phyloP scores from a whole-genome alignment of 140 eudicot species.

The Oenanthe javanica region DNA sequence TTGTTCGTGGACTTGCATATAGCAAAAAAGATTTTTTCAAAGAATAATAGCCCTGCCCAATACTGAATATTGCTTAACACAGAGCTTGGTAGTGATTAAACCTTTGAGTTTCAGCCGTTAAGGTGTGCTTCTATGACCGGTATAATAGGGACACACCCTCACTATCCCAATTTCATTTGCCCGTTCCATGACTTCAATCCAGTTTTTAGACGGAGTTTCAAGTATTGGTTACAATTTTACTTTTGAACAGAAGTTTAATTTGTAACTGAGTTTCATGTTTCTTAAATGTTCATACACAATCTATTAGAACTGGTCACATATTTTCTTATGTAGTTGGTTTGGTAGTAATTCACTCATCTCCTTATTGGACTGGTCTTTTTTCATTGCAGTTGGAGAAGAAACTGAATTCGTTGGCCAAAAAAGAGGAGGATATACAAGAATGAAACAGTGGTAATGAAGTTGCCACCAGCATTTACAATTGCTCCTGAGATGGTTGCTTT shows the following conservation, averaged over 20 bases:
- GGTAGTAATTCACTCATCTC: not conserved
- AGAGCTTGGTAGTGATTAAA: not conserved
- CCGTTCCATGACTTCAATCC: not conserved
- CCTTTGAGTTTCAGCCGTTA: not conserved
- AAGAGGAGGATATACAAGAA: not conserved
- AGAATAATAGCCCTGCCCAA: not conserved
- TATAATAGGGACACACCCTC: not conserved
- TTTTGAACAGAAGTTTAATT: not conserved
- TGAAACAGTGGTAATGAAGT: not conserved
- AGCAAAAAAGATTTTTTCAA: not conserved
- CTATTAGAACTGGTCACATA: not conserved
- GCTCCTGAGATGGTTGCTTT: not conserved
- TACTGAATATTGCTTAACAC: not conserved
- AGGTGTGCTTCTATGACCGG: not conserved
- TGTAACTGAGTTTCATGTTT: not conserved
- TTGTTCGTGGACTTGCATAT: not conserved
- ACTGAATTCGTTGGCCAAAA: constrained; percentile 10
- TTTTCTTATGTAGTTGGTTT: not conserved
- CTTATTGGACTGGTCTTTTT: not conserved
- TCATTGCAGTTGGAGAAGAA: constrained; percentile 13
- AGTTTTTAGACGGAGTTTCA: not conserved
- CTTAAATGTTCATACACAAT: not conserved
- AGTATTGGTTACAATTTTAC: not conserved
- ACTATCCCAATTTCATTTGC: not conserved
- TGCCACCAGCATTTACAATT: not conserved